phyloP scores from a whole-genome alignment of 768 basidiomycete species.

The Tulasnella sp. region DNA sequence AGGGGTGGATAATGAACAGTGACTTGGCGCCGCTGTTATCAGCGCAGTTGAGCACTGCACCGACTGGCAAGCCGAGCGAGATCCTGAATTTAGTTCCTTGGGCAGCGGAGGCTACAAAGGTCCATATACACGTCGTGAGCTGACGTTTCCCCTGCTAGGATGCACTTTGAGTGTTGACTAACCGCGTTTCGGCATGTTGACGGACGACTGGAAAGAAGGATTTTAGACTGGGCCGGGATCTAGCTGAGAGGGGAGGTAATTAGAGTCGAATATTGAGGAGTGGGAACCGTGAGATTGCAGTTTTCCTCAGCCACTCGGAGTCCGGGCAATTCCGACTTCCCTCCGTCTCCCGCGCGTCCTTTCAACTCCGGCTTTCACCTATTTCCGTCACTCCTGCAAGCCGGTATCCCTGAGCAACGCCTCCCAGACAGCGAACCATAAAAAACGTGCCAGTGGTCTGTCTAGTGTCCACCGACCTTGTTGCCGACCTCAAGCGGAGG shows the following conservation, averaged over 20 bases:
- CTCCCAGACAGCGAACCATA: too few species aligned
- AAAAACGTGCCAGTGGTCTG: too few species aligned
- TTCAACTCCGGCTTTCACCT: neutral
- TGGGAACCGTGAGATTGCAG: slow-evolving; percentile 9
- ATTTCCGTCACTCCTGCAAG: neutral
- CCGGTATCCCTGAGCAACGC: too few species aligned
- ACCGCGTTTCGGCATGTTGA: slow-evolving; percentile 26
- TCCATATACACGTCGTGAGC: neutral
- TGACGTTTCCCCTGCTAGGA: neutral
- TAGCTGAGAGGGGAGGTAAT: neutral
- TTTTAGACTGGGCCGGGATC: slow-evolving; percentile 9
- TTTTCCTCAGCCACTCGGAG: slow-evolving; percentile 4
- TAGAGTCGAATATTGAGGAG: neutral
- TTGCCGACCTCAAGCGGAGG: too few species aligned
- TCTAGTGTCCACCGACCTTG: too few species aligned
- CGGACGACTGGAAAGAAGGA: slow-evolving; percentile 10
- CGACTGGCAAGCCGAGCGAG: slow-evolving; percentile 88
- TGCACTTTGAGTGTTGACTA: neutral
- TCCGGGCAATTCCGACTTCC: neutral
- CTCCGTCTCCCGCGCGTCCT: neutral
- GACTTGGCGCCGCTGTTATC: slow-evolving; percentile 99
- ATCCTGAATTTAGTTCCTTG: slow-evolving; percentile 90
- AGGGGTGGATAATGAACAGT: slow-evolving; percentile 89
- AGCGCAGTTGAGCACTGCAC: slow-evolving; percentile 93
- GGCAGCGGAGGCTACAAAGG: slow-evolving; percentile 2